Base-by-base conservation (phyloP, 2,329 filamentous ascomycete genomes). In the Aspergillus aculeatinus region DNA sequence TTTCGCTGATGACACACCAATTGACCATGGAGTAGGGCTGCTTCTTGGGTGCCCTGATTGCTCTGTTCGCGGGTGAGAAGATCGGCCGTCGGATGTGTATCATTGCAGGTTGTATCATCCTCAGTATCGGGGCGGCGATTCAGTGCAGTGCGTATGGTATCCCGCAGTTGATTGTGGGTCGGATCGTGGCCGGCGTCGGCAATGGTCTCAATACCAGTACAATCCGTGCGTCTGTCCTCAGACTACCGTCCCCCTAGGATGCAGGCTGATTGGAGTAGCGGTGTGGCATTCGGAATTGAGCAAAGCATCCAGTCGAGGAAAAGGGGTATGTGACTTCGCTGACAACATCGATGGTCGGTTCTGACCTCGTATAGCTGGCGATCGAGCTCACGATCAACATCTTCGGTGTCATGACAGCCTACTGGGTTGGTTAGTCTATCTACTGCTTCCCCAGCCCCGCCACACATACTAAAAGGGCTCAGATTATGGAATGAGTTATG, bases 21-120 rank as follows among this genome's bases (percentile, higher is more conserved):
- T 29, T 29, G 27, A 29, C 27, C 39, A 27, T 10, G 14, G 23
- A 3, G 27, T 58, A 70, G 68, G 85, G 85, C 19, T 87, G 84
- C 66, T 86, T 87, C 68, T 73, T 86, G 50, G 85, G 85, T 29
- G 84, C 79, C 16, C 64, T 72, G 14, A 61, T 79, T 2, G 77
- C 80, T n/a, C 68, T 72, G 12, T 27, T 69, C 49, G 67, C 81
- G 27, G 82, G 82, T 21, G 82, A 84, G 57, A 66, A 58, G 12
- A 70, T 83, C 1, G 82, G 82, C 3, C 72, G 82, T 27, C 81
- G 80, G 60, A 80, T 78, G 57, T 77, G 75, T 25, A 75, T 84
- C 50, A 67, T 83, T 50, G 62, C 81, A 2, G 81, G 81, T 31
- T 68, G 65, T 57, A 62, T 72, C 21, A 67, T 74, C 47, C 62